Evolutionary conservation across 805 yeast species (phyloP).

Genomic region (Grigorovia jiainica): DNA sequence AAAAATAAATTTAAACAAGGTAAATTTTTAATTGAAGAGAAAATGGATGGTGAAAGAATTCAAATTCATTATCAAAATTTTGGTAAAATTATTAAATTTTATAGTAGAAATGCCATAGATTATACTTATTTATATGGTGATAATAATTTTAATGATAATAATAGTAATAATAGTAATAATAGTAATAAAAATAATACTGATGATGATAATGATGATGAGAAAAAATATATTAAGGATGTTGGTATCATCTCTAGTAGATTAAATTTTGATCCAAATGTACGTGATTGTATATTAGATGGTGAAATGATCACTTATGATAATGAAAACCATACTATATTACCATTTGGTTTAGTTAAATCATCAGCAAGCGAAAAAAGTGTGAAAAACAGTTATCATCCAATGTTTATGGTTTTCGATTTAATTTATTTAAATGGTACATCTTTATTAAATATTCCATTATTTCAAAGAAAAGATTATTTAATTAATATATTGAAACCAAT

Average conservation of each 20-base stretch:
- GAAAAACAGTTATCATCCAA: conserved; percentile 34
- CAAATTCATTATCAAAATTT: conserved; percentile 55
- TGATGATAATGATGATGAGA: conserved; percentile 63
- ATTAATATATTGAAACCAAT: conserved; percentile 34
- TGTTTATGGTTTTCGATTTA: conserved; percentile 63
- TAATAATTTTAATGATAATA: not conserved
- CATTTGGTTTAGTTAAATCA: conserved; percentile 67
- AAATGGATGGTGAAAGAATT: conserved; percentile 88
- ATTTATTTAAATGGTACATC: conserved; percentile 59
- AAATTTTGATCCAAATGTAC: conserved; percentile 29
- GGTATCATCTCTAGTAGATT: conserved; percentile 52
- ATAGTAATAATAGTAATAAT: conserved; percentile 31
- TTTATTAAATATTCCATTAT: conserved; percentile 44
- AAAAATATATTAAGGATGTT: conserved; percentile 3
- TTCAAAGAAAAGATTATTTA: conserved; percentile 47
- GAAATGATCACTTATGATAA: conserved; percentile 89
- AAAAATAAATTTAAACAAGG: conserved; percentile 27
- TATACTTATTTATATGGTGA: conserved; percentile 63
- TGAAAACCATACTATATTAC: conserved; percentile 43
- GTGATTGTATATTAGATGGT: conserved; percentile 57
- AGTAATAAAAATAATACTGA: conserved; percentile 62
- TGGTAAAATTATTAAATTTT: conserved; percentile 30
- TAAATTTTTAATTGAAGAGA: conserved; percentile 72
- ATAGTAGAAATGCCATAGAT: conserved; percentile 62
- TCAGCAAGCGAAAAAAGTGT: not conserved